phyloP scores from a whole-genome alignment of 495 filamentous ascomycete species.

The Hyaloscypha bicolor region DNA sequence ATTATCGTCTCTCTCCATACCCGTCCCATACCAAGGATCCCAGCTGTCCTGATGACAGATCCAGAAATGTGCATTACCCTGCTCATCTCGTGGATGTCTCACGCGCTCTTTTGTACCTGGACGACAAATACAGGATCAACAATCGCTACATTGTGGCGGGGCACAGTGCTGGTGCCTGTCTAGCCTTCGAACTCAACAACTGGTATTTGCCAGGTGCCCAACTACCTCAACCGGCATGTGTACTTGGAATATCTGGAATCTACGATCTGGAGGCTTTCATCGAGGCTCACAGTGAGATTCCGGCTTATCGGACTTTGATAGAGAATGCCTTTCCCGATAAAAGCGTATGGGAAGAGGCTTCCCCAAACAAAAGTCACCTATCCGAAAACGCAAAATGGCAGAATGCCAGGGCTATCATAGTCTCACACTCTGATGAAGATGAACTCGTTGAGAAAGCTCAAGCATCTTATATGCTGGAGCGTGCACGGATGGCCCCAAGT shows the following conservation, averaged over 20 bases:
- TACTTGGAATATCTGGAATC: conserved; percentile 29
- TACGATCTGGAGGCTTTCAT: conserved; percentile 28
- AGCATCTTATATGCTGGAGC: conserved; percentile 24
- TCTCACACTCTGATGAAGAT: conserved; percentile 29
- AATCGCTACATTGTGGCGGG: conserved; percentile 67
- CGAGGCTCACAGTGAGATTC: conserved; percentile 22
- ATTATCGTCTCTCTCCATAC: conserved; percentile 80
- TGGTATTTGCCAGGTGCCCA: conserved; percentile 38
- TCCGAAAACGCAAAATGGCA: conserved; percentile 20
- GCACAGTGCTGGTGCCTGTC: conserved; percentile 74
- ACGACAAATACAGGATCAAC: conserved; percentile 52
- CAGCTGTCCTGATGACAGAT: conserved; percentile 25
- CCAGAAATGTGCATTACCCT: conserved; percentile 60
- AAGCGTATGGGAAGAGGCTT: conserved; percentile 23
- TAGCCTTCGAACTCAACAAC: conserved; percentile 66
- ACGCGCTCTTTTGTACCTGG: conserved; percentile 61
- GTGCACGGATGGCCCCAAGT: neutral
- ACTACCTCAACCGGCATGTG: conserved; percentile 18
- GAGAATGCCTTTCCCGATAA: conserved; percentile 28
- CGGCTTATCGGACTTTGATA: conserved; percentile 23
- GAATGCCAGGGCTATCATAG: conserved; percentile 19
- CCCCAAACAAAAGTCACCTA: conserved; percentile 14
- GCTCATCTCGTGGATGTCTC: conserved; percentile 74
- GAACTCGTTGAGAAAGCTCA: conserved; percentile 29
- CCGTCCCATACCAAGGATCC: conserved; percentile 55